A percentile compares a stretch with the other conserved stretches of the same genome.
These are phyloP conservation scores for Wickerhamomyces strasburgensis DNA, from an alignment of 805 yeast species.

Conservation along the genomic window DNA sequence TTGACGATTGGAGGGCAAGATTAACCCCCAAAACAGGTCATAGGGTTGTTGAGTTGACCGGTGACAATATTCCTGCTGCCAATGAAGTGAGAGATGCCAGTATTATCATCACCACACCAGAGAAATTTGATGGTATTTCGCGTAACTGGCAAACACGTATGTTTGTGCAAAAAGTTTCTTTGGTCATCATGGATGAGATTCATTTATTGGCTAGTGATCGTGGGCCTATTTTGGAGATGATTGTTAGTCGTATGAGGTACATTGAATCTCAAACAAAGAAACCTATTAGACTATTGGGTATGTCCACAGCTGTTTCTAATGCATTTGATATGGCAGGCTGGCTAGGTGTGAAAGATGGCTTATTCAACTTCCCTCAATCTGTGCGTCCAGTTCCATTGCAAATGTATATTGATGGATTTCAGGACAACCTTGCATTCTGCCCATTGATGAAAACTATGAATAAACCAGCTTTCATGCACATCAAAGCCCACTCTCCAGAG, in stretches of 20 bases:
- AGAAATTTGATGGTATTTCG: constrained; percentile 96
- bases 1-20: constrained; percentile 77
- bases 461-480: constrained; percentile 68
- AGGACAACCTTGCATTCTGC: constrained; percentile 77
- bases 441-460: constrained; percentile 70
- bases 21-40: constrained; percentile 83
- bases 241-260: constrained; percentile 88
- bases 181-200: constrained; percentile 92
- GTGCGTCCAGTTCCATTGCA: constrained; percentile 93
- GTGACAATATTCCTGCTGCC: constrained; percentile 87
- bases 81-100: constrained; percentile 79
- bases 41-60: constrained; percentile 82
- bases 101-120: constrained; percentile 90
- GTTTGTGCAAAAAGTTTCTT: constrained; percentile 74
- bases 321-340: constrained; percentile 93
- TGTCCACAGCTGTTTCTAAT: constrained; percentile 92
- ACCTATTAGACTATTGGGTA: constrained; percentile 83
- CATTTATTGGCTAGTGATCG: constrained; percentile 95
- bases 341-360: constrained; percentile 84
- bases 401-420: constrained; percentile 83
- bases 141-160: constrained; percentile 89
- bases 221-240: constrained; percentile 94
- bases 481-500: constrained; percentile 61
- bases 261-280: constrained; percentile 92
- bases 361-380: constrained; percentile 92